Conservation (phyloP, 2,329 filamentous ascomycete species). For the Cadophora sp. region DNA sequence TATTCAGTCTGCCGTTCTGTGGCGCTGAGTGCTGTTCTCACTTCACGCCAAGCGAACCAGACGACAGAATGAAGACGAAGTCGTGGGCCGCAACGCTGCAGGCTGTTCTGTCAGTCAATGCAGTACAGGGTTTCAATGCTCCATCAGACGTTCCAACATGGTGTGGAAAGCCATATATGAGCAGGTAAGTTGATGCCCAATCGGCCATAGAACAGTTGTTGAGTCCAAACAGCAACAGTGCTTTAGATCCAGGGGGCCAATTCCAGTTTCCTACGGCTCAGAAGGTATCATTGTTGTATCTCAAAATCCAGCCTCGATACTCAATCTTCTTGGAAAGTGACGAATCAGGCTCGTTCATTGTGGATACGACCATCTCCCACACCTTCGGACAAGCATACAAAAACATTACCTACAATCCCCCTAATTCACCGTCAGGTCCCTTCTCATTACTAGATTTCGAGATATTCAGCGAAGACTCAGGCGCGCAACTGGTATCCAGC, state of each 20-base stretch:
- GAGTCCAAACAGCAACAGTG: constrained; percentile 47
- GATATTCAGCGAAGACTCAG: constrained; percentile 42
- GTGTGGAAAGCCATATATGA: constrained; percentile 54
- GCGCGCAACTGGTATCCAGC: constrained; percentile 38
- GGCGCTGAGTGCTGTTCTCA: constrained; percentile 2
- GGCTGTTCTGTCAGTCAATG: neutral
- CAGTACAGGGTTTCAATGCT: constrained; percentile 33
- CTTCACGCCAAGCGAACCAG: neutral
- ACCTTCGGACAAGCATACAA: constrained; percentile 46
- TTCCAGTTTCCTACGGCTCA: constrained; percentile 50
- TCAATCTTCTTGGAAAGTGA: constrained; percentile 54
- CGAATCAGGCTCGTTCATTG: constrained; percentile 47
- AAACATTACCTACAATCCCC: constrained; percentile 34
- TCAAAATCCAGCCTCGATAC: constrained; percentile 54
- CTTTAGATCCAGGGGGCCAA: constrained; percentile 55
- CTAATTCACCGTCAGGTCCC: constrained; percentile 24
- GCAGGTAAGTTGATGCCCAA: constrained; percentile 41
- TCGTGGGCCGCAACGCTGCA: constrained; percentile 9
- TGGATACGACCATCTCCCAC: constrained; percentile 51
- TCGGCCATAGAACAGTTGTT: neutral
- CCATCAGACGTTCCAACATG: constrained; percentile 36
- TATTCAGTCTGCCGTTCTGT: neutral
- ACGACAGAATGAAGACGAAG: constrained; percentile 16
- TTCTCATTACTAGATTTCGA: constrained; percentile 36
- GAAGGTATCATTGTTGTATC: constrained; percentile 47